Conservation (phyloP, 495 filamentous ascomycete genomes). For the Trichoderma parareesei region DNA sequence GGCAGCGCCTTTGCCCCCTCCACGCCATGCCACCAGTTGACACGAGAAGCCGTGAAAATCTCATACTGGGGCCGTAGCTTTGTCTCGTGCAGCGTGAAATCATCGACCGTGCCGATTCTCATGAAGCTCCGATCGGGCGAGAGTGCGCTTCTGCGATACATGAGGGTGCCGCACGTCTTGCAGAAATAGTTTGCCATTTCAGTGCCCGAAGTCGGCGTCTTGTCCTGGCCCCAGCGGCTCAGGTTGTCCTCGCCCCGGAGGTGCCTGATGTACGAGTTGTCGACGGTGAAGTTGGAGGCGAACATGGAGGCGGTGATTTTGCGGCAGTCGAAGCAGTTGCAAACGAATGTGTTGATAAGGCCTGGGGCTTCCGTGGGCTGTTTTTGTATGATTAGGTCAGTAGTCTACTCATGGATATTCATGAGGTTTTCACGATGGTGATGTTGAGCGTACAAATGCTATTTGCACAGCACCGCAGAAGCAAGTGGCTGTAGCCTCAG, state of each 20-base stretch:
- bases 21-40: constrained; percentile 26
- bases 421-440: not conserved
- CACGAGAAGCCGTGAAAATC: constrained; percentile 36
- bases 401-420: too few species aligned
- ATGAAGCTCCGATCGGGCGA: constrained; percentile 35
- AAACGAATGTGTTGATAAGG: constrained; percentile 43
- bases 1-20: not conserved
- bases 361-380: constrained; percentile 36
- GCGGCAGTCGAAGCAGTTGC: constrained; percentile 50
- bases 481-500: constrained; percentile 45
- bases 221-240: constrained; percentile 28
- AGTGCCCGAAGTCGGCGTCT: constrained; percentile 33
- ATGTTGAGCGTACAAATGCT: constrained; percentile 31
- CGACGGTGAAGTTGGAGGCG: constrained; percentile 46
- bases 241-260: constrained; percentile 39
- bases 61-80: constrained; percentile 39
- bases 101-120: constrained; percentile 47
- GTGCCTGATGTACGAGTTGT: constrained; percentile 33
- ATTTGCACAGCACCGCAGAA: constrained; percentile 49
- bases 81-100: constrained; percentile 44
- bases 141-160: constrained; percentile 36
- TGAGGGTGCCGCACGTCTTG: constrained; percentile 42
- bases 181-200: constrained; percentile 51
- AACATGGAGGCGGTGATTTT: constrained; percentile 55
- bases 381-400: not conserved